phyloP scores from a whole-genome alignment of 345 rosid species.

The Arabidopsis thaliana region TAIR10.1 NC_003074.8:22125001-22125500 shows the following conservation, averaged over 20 bases:
- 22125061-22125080: slow-evolving; percentile 87
- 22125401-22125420: slow-evolving; percentile 83
- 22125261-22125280: slow-evolving; percentile 98
- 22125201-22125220: slow-evolving; percentile 44
- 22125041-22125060: slow-evolving; percentile 72
- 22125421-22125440: slow-evolving; percentile 70
- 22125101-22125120: slow-evolving; percentile 90
- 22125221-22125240: slow-evolving; percentile 83
- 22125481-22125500: slow-evolving; percentile 89
- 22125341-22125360: background rate
- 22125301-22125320: background rate
- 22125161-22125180: slow-evolving; percentile 4
- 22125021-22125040: background rate
- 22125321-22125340: slow-evolving; percentile 7
- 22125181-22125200: background rate
- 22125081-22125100: slow-evolving; percentile 90
- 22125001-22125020: background rate
- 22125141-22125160: slow-evolving; percentile 60
- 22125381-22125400: slow-evolving; percentile 99
- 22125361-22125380: slow-evolving; percentile 1
- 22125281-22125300: slow-evolving; percentile 89
- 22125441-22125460: slow-evolving; percentile 72
- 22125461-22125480: slow-evolving; percentile 95
- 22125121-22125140: slow-evolving; percentile 93
- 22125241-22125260: slow-evolving; percentile 90